A percentile compares a stretch with the other conserved stretches of the same genome.
Conservation (phyloP, 2,329 filamentous ascomycete genomes). For the Daldinia sp. region DNA sequence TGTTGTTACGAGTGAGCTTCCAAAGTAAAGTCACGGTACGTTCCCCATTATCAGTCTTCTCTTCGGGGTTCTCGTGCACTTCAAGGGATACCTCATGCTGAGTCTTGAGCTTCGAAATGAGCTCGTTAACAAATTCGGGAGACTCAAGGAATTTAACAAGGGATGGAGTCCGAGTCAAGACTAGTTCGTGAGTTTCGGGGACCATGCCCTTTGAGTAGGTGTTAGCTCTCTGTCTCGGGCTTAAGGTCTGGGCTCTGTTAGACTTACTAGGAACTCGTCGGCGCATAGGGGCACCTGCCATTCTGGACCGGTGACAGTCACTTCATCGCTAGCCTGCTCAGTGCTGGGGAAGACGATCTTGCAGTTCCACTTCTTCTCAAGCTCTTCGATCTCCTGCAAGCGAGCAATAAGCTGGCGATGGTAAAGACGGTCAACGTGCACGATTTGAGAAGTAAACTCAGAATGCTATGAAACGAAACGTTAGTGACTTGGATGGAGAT, state of each 20-base stretch:
- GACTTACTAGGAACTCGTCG: constrained; percentile 85
- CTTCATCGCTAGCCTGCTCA: constrained; percentile 95
- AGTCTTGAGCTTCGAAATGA: constrained; percentile 84
- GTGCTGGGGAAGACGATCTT: constrained; percentile 99
- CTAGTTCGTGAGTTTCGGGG: constrained; percentile 92
- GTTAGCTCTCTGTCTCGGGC: constrained; percentile 49
- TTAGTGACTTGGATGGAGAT: constrained; percentile 20
- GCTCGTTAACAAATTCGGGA: constrained; percentile 81
- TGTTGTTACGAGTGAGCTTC: constrained; percentile 96
- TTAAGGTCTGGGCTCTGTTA: not conserved
- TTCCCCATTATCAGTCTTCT: constrained; percentile 67
- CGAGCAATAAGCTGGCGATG: constrained; percentile 93
- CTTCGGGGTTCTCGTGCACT: constrained; percentile 73
- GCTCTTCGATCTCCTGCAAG: constrained; percentile 88
- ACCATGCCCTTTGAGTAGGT: constrained; percentile 80
- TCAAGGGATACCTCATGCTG: constrained; percentile 93
- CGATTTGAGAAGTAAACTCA: constrained; percentile 94
- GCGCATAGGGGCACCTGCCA: constrained; percentile 98
- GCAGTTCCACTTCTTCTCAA: constrained; percentile 99
- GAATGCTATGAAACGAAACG: constrained; percentile 72
- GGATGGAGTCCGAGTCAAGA: constrained; percentile 80
- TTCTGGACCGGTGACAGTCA: constrained; percentile 94
- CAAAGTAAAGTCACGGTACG: constrained; percentile 75
- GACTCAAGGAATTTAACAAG: constrained; percentile 86
- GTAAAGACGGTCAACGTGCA: constrained; percentile 93